phyloP scores from a whole-genome alignment of 768 basidiomycete species.

The Auriculariales sp. region DNA sequence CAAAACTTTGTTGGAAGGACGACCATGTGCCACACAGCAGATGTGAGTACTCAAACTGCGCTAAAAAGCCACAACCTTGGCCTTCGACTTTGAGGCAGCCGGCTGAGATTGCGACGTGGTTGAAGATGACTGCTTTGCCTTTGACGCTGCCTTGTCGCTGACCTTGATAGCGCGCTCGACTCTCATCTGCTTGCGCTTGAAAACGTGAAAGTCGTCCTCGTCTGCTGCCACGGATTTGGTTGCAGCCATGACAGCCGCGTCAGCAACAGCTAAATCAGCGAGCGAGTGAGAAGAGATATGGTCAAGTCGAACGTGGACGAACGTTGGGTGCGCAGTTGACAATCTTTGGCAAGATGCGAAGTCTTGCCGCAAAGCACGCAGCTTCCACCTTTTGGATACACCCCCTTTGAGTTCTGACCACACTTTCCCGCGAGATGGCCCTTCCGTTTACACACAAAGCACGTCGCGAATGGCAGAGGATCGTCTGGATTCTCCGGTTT shows the following conservation, averaged over 20 bases:
- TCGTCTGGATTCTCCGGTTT: conserved; percentile 44
- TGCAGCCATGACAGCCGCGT: conserved; percentile 17
- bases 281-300: not conserved
- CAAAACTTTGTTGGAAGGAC: too few species aligned
- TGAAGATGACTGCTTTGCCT: not conserved
- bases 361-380: conserved; percentile 84
- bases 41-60: too few species aligned
- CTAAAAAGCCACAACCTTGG: conserved; percentile 6
- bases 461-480: conserved; percentile 77
- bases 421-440: conserved; percentile 82
- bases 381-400: conserved; percentile 82
- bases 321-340: conserved; percentile 50
- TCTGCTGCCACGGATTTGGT: conserved; percentile 47
- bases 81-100: not conserved
- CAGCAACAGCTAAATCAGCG: conserved; percentile 13
- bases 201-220: conserved; percentile 85
- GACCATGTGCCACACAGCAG: too few species aligned
- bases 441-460: conserved; percentile 74
- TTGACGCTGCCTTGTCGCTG: conserved; percentile 7
- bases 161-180: conserved; percentile 45
- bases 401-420: conserved; percentile 65
- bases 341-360: conserved; percentile 76
- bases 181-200: conserved; percentile 49
- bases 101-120: not conserved
- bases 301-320: conserved; percentile 4